Evolutionary conservation across 192 early-diverging fungal species (phyloP).

Genomic region (Mortierella claussenii): DNA sequence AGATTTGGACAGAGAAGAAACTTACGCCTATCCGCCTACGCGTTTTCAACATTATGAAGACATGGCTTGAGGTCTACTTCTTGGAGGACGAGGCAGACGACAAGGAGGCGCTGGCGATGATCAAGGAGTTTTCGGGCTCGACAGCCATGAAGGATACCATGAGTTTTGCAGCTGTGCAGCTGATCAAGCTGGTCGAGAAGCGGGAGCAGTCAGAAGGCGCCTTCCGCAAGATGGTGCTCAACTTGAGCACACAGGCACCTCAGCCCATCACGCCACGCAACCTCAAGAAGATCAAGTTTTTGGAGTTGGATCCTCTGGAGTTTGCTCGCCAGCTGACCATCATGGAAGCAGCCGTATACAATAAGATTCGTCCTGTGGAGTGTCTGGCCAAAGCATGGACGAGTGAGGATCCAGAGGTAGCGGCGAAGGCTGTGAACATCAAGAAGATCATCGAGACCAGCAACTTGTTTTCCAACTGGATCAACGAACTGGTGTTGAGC

Average conservation of each 20-base stretch:
- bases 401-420: constrained; percentile 63
- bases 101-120: constrained; percentile 65
- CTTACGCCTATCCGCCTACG: constrained; percentile 87
- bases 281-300: constrained; percentile 77
- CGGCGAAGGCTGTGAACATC: constrained; percentile 79
- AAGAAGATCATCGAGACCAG: constrained; percentile 87
- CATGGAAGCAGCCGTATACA: constrained; percentile 82
- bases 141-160: constrained; percentile 72
- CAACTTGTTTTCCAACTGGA: constrained; percentile 89
- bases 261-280: constrained; percentile 83
- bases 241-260: constrained; percentile 72
- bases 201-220: constrained; percentile 66
- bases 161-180: constrained; percentile 68
- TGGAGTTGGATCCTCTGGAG: constrained; percentile 91
- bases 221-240: constrained; percentile 73
- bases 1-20: constrained; percentile 88
- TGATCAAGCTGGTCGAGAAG: constrained; percentile 74
- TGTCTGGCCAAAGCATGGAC: constrained; percentile 91
- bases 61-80: constrained; percentile 90
- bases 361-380: constrained; percentile 85
- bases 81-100: constrained; percentile 75
- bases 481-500: constrained; percentile 81
- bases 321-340: constrained; percentile 97
- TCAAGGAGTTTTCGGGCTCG: constrained; percentile 75
- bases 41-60: constrained; percentile 93